Evolutionary conservation across 306 rosid genomes (phyloP), one percentile per base, ranked within the genome.

Genomic region (Sindora glabra): DNA sequence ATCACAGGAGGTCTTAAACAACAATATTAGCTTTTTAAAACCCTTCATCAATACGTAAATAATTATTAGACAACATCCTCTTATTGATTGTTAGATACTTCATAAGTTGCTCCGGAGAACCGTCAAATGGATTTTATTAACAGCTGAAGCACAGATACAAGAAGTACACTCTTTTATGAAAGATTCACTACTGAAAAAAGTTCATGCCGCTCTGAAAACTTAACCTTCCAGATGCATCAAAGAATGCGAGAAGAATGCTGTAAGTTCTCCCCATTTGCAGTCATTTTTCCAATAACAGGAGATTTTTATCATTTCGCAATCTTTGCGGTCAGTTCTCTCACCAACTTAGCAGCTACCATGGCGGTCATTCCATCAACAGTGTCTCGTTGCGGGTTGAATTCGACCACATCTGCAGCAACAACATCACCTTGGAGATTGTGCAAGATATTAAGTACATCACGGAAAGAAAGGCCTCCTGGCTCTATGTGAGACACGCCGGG

Each of bases 401-500:
- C 99, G 1, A 86, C 99, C 10, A 92, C 95, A 12, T 92, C 99
- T 6, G 82, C 99, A 0, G 78, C 97, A 53, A 92, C 94, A 15
- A 89, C 74, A 24, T 86, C 78, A 0, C 97, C 99, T 73, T 89
- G 77, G 63, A 92, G 99, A 71, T 81, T 86, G 58, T 92, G 99
- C 51, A 92, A 75, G 55, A 92, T 92, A 81, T 92, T 92, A 57
- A 92, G 88, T 37, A 82, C 80, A 52, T 86, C 97, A 0, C 95
- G 95, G 81, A 89, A 92, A 5, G 96, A 83, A 56, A 92, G 94
- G 47, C 97, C 99, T 13, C 99, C 97, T 1, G 97, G 95, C 70
- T 92, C 99, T 16, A 89, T 68, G 79, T 92, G 99, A 69, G 99
- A 92, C 59, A 92, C 99, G 70, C 99, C 99, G 0, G 99, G 97